Evolutionary conservation across 1,284 basidiomycete genomes (phyloP), one percentile per base, ranked within the genome.

Genomic region (Melampsora occidentalis): DNA sequence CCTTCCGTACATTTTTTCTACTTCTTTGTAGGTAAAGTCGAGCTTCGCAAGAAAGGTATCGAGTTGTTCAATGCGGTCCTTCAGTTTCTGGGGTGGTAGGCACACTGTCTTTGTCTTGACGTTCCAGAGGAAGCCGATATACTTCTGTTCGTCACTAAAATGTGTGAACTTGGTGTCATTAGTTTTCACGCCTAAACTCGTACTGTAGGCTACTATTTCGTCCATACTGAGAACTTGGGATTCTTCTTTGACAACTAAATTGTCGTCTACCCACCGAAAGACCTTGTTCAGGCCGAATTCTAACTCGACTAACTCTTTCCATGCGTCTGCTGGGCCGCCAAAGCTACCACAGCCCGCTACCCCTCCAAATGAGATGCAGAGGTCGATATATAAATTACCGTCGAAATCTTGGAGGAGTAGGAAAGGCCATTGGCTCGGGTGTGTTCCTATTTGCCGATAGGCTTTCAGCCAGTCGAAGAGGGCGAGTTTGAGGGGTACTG

Each of bases 201-300:
- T 35, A 35, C 35, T 35, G 9, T n/a, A 25, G 7, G 10, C 22
- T 7, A 28, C 46, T 51, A 51, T 20, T 68, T 49, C 20, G 2
- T 68, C n/a, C 46, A 68, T 68, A 2, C 33, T 9, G n/a, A 33
- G 20, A 3, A 16, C 3, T 2, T 28, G 9, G 9, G 10, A 39
- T 28, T 7, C 5, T 9, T 51, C 28, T 16, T 28, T 68, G 25
- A 68, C 18, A 16, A 68, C 48, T 5, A 68, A 51, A 20, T 51
- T 68, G n/a, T 68, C 66, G n/a, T 68, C 66, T 2, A 68, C 66
- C 66, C 66, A 68, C 20, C 66, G 22, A 14, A 68, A 68, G 7
- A 68, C 35, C 2, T 22, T 68, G 20, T 51, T 48, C 18, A 68
- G 20, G n/a, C 53, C 67, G 33, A 69, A 69, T 57, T 69, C 49